A percentile compares a stretch with the other conserved stretches of the same genome.
phyloP scores from a whole-genome alignment of 768 basidiomycete genomes.

The Podaxis sp. region DNA sequence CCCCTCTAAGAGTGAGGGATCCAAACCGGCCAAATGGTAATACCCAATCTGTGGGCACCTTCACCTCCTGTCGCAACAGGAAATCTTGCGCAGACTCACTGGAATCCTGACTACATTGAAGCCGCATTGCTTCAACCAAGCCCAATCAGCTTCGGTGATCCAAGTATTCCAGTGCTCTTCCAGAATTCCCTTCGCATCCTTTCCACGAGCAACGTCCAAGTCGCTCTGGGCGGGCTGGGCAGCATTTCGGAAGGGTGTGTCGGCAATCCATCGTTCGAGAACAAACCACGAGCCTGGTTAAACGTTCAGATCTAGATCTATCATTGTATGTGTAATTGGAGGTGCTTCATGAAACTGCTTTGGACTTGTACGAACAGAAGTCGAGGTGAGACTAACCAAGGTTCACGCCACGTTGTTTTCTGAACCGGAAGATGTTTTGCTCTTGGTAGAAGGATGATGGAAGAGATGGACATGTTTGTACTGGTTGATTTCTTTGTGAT shows the following conservation, averaged over 20 bases:
- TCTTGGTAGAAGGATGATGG: constrained; percentile 5
- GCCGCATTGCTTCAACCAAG: constrained; percentile 54
- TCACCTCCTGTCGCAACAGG: neutral
- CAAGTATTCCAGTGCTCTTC: constrained; percentile 78
- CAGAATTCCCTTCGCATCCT: constrained; percentile 42
- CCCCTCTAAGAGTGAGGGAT: constrained; percentile 54
- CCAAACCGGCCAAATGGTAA: constrained; percentile 65
- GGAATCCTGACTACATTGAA: constrained; percentile 63
- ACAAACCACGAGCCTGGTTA: constrained; percentile 73
- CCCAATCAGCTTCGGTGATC: constrained; percentile 65
- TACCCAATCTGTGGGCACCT: constrained; percentile 57
- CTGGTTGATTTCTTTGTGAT: neutral
- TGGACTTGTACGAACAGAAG: neutral
- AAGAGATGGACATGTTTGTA: neutral
- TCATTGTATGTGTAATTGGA: neutral
- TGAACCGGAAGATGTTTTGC: constrained; percentile 45
- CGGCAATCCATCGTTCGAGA: constrained; percentile 74
- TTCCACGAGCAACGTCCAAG: constrained; percentile 65
- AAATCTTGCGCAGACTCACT: constrained; percentile 44
- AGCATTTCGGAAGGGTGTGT: constrained; percentile 56
- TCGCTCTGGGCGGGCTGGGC: constrained; percentile 60
- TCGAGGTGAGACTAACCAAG: constrained; percentile 50
- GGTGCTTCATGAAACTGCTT: neutral
- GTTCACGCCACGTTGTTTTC: constrained; percentile 81
- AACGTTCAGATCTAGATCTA: neutral